These are phyloP conservation scores for Pseudogymnoascus pannorum DNA, from an alignment of 2,329 filamentous ascomycete species.

Conservation along the genomic window DNA sequence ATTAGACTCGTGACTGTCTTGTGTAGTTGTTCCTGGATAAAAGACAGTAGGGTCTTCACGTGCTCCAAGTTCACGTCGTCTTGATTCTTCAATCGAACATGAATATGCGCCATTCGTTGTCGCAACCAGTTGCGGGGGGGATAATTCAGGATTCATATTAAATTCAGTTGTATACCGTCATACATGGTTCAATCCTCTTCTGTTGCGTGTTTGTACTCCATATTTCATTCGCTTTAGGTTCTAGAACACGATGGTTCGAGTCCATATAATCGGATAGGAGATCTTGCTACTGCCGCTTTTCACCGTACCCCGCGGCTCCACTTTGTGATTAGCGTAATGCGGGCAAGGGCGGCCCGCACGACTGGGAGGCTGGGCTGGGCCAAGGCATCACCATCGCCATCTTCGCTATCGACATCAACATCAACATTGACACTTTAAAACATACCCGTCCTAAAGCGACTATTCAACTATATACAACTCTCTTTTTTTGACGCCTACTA, in stretches of 20 bases:
- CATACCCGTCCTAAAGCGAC: neutral
- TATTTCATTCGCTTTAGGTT: neutral
- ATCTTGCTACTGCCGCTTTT: conserved; percentile 4
- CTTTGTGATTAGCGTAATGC: neutral
- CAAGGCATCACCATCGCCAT: neutral
- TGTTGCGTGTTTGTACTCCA: neutral
- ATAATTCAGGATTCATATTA: neutral
- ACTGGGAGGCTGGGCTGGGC: neutral
- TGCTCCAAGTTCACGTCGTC: conserved; percentile 17
- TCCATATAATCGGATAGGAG: neutral
- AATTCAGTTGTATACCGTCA: neutral
- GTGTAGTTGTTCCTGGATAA: neutral
- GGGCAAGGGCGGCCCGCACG: neutral
- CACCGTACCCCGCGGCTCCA: conserved; percentile 7
- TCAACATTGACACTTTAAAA: neutral
- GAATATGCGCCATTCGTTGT: conserved; percentile 25
- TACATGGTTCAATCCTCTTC: neutral
- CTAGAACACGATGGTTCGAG: neutral
- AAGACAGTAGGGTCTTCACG: neutral
- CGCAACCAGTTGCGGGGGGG: conserved; percentile 20
- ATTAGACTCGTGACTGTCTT: conserved; percentile 22
- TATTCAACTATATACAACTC: neutral
- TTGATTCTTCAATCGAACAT: conserved; percentile 25
- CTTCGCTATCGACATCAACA: too few species aligned
- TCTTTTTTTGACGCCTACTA: neutral